A percentile compares a stretch with the other conserved stretches of the same genome.
Conservation (phyloP, 179 eudicot species). For the Amaranthus tricolor region DNA sequence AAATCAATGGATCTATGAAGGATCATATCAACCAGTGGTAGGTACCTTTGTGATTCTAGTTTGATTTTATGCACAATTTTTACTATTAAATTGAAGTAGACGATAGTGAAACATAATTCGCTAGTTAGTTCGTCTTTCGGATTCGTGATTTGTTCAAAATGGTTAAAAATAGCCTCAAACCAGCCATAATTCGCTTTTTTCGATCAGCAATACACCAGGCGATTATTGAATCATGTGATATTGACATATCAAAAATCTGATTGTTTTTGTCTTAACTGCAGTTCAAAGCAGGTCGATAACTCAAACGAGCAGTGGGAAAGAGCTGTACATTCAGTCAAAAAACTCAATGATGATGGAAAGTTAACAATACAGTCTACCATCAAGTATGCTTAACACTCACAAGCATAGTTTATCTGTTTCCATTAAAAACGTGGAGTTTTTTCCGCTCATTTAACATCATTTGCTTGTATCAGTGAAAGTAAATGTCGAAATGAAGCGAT, state of each 20-base stretch:
- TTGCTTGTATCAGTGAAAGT: constrained; percentile 37
- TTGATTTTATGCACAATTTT: not conserved
- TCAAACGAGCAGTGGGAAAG: constrained; percentile 51
- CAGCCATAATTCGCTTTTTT: no score
- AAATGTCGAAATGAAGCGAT: constrained; percentile 30
- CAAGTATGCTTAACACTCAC: constrained; percentile 33
- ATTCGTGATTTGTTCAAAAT: no score
- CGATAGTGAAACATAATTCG: no score
- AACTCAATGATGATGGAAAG: constrained; percentile 33
- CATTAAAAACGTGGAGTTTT: not conserved
- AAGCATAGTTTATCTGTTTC: not conserved
- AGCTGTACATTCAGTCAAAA: constrained; percentile 37
- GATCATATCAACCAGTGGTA: constrained; percentile 30
- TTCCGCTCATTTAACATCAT: constrained; percentile 15
- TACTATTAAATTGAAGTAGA: no score
- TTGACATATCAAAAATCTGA: not conserved
- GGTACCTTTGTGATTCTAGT: not conserved
- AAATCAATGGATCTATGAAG: constrained; percentile 45
- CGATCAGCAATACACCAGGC: no score
- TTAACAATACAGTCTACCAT: constrained; percentile 36
- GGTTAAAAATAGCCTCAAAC: no score
- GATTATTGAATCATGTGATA: no score
- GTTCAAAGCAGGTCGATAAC: constrained; percentile 44
- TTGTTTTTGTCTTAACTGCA: constrained; percentile 18
- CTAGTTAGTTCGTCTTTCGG: no score